Evolutionary conservation across 805 yeast genomes (phyloP).

Genomic region (Hanseniaspora opuntiae): DNA sequence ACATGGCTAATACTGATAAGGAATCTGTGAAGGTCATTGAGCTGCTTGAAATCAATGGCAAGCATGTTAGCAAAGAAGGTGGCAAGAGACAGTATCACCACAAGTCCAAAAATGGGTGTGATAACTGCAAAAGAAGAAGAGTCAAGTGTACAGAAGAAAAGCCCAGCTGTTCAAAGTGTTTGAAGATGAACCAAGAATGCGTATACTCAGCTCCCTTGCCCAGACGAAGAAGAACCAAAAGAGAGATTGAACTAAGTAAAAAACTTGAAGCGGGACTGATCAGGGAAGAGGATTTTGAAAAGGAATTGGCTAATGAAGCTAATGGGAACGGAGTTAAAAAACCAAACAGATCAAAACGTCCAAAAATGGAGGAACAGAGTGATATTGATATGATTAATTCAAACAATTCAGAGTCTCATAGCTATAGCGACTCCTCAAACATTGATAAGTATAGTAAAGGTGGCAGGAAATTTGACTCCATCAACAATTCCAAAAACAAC

Average conservation of each 20-base stretch:
- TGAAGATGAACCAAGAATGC: conserved; percentile 66
- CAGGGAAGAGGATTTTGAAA: conserved; percentile 1
- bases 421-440: neutral
- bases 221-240: conserved; percentile 17
- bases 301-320: neutral
- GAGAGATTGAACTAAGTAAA: neutral
- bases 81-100: conserved; percentile 80
- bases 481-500: neutral
- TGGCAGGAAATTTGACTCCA: neutral
- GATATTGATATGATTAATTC: neutral
- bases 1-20: conserved; percentile 10
- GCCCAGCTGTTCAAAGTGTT: conserved; percentile 70
- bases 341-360: neutral
- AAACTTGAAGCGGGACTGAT: conserved; percentile 1
- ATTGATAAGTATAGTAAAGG: neutral
- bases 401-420: neutral
- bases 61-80: conserved; percentile 19
- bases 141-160: conserved; percentile 85
- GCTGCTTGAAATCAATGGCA: conserved; percentile 29
- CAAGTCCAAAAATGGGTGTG: conserved; percentile 79
- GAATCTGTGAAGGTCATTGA: conserved; percentile 20
- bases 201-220: conserved; percentile 34
- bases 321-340: neutral
- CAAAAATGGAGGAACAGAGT: neutral
- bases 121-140: conserved; percentile 74